Percentiles rank a stretch among this genome's conserved stretches.
phyloP scores from a whole-genome alignment of 805 yeast genomes.

The Kazachstania bromeliacearum region DNA sequence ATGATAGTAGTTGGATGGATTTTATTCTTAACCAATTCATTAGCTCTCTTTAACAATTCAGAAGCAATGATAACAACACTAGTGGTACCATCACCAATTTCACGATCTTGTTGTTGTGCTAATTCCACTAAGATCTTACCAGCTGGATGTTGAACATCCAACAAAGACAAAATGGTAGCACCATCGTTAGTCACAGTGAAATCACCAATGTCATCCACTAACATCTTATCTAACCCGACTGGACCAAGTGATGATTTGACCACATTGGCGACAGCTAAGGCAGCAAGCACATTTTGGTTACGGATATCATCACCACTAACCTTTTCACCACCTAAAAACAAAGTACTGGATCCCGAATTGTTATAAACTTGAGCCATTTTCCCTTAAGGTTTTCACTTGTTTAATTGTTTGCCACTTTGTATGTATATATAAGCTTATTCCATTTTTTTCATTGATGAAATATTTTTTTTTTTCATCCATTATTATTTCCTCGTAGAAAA shows the following conservation, averaged over 20 bases:
- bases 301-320: constrained; percentile 93
- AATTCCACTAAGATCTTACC: constrained; percentile 93
- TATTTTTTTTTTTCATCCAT: too few relatives aligned
- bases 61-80: constrained; percentile 94
- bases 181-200: constrained; percentile 98
- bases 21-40: constrained; percentile 84
- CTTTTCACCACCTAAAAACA: constrained; percentile 93
- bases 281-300: constrained; percentile 91
- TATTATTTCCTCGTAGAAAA: too few relatives aligned
- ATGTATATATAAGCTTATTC: too few relatives aligned
- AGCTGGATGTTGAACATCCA: constrained; percentile 98
- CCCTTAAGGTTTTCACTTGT: too few relatives aligned
- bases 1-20: constrained; percentile 97
- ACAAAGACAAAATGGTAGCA: constrained; percentile 81
- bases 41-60: constrained; percentile 84
- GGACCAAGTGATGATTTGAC: constrained; percentile 94
- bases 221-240: constrained; percentile 95
- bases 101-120: constrained; percentile 98
- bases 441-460: too few relatives aligned
- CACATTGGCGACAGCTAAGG: constrained; percentile 70
- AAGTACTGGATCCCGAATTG: constrained; percentile 80
- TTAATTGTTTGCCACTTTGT: too few relatives aligned
- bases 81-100: constrained; percentile 97
- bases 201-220: constrained; percentile 98
- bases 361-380: constrained; percentile 61